Conservation (phyloP, 225 moss, liverwort and hornwort species). For the Marchantia polymorpha region DNA sequence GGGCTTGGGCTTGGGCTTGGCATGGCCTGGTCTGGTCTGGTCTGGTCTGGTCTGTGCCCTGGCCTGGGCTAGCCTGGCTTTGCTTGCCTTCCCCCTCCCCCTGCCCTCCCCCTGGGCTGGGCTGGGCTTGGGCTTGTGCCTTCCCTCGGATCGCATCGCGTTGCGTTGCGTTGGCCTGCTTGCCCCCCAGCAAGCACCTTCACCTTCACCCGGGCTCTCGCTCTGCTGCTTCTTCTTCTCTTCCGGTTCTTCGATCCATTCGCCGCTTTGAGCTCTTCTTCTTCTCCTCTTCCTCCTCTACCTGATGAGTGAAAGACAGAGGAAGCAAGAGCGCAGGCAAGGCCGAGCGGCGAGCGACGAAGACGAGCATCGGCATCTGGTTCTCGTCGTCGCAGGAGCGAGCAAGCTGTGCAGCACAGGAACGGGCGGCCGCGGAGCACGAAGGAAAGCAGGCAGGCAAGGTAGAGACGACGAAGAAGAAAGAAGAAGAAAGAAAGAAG, state of each 20-base stretch:
- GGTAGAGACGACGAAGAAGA: conserved; percentile 2
- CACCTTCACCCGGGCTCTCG: background rate
- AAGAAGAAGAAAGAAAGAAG: background rate
- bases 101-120: no score
- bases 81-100: background rate
- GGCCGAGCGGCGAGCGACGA: conserved; percentile 11
- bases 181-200: no score
- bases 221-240: background rate
- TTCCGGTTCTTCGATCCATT: conserved; percentile 13
- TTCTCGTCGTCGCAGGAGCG: conserved; percentile 3
- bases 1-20: no score
- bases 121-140: no score
- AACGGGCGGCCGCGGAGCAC: conserved; percentile 15
- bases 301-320: conserved; percentile 27
- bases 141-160: no score
- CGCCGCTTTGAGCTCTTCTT: conserved; percentile 4
- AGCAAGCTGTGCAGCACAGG: conserved; percentile 9
- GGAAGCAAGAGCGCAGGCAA: conserved; percentile 16
- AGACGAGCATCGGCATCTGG: background rate
- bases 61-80: background rate
- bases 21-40: no score
- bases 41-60: no score
- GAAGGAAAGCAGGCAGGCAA: conserved; percentile 16
- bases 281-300: conserved; percentile 3
- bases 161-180: no score